Evolutionary conservation across 2,329 filamentous ascomycete species (phyloP), one percentile per base, ranked within the genome.

Genomic region (Talaromyces sp.): DNA sequence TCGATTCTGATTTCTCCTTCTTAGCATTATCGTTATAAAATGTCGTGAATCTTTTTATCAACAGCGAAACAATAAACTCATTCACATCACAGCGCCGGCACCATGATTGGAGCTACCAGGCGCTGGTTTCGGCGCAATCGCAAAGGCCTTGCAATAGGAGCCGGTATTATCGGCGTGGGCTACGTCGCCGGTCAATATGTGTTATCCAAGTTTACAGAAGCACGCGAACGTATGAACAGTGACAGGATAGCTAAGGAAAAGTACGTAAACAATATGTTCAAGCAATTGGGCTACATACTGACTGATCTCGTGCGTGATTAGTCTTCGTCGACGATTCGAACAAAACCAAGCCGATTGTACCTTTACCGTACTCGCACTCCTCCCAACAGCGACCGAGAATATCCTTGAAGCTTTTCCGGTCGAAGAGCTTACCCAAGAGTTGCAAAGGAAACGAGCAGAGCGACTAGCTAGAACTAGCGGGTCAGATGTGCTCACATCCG

Each of bases 341-440:
- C 95, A 99, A 79, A 99, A 99, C 78, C 95, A 99, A 77, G 94
- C 97, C 76, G 95, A 99, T 79, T 99, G 95, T 80, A 97, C 94
- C 57, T 97, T 96, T 76, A 99, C 95, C 43, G 93, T 98, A 52
- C 88, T 98, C n/a, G 95, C 94, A 35, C 87, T 99, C 63, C 85
- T 99, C 10, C 95, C 95, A 4, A 96, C 94, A 39, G 91, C 93
- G 7, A 93, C 93, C 27, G 88, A 95, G 70, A 94, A 96, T 75
- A 90, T 99, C 72, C 83, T 97, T 72, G 88, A 92, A 70, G 88
- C 90, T 37, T 87, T 98, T 71, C 92, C 96, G 62, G 96, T 96
- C 50, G 95, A 99, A 77, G 88, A 91, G 72, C 92, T 97, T 72
- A 94, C 94, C 4, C 90, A 93, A 70, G 93, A 98, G 80, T 87